Percentiles rank a stretch among this genome's conserved stretches.
Evolutionary conservation across 2,329 filamentous ascomycete species (phyloP).

Genomic region (Diaporthe citriasiana): DNA sequence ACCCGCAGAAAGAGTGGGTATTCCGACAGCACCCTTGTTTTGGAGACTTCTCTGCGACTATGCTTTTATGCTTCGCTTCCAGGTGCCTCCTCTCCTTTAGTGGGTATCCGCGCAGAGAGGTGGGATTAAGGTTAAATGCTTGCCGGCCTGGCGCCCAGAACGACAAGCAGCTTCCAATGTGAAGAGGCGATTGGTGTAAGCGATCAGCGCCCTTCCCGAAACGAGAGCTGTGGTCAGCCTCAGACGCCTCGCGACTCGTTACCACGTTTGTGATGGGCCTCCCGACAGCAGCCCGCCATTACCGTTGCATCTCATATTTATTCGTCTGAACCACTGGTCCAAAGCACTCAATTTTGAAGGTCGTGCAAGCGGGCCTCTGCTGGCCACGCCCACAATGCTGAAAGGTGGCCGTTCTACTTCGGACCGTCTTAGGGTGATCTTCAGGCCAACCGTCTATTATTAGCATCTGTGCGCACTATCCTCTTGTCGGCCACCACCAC

Average conservation of each 20-base stretch:
- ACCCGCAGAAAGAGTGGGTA: conserved; percentile 25
- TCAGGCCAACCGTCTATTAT: conserved; percentile 36
- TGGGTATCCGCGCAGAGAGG: background rate
- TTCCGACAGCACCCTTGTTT: background rate
- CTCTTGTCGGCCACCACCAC: background rate
- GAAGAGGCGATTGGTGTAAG: conserved; percentile 15
- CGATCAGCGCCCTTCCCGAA: conserved; percentile 13
- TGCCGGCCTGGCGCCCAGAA: conserved; percentile 20
- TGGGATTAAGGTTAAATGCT: conserved; percentile 31
- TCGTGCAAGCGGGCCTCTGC: conserved; percentile 6
- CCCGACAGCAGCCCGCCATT: conserved; percentile 1
- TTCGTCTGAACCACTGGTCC: conserved; percentile 33
- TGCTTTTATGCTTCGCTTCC: conserved; percentile 14
- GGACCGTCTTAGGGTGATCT: conserved; percentile 30
- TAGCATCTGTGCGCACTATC: conserved; percentile 27
- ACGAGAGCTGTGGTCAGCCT: conserved; percentile 26
- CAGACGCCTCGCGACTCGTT: conserved; percentile 34
- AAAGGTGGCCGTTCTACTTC: conserved; percentile 16
- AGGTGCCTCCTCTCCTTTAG: background rate
- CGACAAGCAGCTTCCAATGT: background rate
- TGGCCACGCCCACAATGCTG: background rate
- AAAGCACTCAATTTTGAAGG: conserved; percentile 4
- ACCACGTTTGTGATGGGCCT: conserved; percentile 23
- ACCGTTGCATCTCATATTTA: conserved; percentile 25
- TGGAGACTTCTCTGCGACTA: conserved; percentile 12